Percentiles rank a stretch among this genome's conserved stretches.
Conservation (phyloP, 169 alveolate species). For the Theileria annulata region DNA sequence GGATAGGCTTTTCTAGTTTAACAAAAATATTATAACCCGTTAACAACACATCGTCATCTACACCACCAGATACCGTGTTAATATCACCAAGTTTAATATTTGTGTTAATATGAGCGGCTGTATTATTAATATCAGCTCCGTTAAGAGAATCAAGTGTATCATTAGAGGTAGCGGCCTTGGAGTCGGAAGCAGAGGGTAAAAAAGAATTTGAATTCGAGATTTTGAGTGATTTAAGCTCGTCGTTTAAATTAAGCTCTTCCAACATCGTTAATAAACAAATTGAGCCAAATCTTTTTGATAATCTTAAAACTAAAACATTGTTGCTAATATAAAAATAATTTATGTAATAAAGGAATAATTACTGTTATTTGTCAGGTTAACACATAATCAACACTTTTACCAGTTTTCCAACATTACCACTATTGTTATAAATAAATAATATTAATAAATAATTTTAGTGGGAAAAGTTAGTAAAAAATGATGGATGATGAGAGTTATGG, state of each 20-base stretch:
- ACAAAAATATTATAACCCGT: constrained; percentile 52
- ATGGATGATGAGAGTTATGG: constrained; percentile 54
- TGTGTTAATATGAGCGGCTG: not conserved
- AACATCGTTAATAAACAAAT: not conserved
- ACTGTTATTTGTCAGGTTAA: not conserved
- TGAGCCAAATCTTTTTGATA: too few species aligned
- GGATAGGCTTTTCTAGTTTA: constrained; percentile 25
- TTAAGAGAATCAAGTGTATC: not conserved
- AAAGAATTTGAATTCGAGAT: not conserved
- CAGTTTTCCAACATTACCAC: not conserved
- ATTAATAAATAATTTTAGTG: not conserved
- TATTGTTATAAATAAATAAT: not conserved
- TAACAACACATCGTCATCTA: constrained; percentile 47
- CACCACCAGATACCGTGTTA: not conserved
- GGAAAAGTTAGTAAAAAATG: not conserved
- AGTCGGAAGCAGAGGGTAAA: not conserved
- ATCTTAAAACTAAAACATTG: not conserved
- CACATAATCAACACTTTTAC: not conserved
- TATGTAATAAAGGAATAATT: not conserved
- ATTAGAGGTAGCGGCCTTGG: not conserved
- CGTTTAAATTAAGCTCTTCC: not conserved
- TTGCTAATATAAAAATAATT: too few species aligned
- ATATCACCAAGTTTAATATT: not conserved
- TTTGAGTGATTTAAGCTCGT: not conserved
- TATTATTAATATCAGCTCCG: not conserved